Conservation (phyloP, 1,284 basidiomycete genomes). For the Omphalotus olearius region DNA sequence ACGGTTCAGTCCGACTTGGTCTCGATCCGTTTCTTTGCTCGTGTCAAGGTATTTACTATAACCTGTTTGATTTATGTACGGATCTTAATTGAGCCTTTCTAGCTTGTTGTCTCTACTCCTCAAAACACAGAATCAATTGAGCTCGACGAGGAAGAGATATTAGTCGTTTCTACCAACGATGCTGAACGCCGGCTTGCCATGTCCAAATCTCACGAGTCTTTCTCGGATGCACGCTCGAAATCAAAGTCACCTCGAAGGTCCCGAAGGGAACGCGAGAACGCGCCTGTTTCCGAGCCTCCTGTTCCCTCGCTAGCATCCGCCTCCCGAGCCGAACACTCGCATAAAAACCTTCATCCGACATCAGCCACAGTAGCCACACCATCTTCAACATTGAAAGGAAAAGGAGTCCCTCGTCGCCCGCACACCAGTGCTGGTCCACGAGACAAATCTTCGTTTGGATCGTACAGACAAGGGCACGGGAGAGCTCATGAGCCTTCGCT, state of each 20-base stretch:
- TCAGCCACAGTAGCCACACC: not conserved
- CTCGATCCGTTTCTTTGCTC: conserved; percentile 66
- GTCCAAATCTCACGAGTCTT: conserved; percentile 52
- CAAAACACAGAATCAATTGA: conserved; percentile 59
- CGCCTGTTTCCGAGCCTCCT: conserved; percentile 26
- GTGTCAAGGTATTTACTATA: conserved; percentile 51
- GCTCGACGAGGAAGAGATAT: conserved; percentile 62
- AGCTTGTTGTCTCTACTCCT: conserved; percentile 58
- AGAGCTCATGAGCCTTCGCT: not conserved
- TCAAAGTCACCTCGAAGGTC: conserved; percentile 54
- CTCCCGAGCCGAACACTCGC: conserved; percentile 7
- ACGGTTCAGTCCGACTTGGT: conserved; percentile 62
- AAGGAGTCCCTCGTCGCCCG: conserved; percentile 39
- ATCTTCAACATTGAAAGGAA: conserved; percentile 5
- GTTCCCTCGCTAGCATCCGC: conserved; percentile 24
- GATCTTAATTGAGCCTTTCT: conserved; percentile 9
- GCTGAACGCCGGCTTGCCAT: conserved; percentile 63
- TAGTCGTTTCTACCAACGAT: conserved; percentile 63
- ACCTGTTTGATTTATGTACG: conserved; percentile 10
- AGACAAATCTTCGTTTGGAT: conserved; percentile 26
- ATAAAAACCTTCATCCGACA: not conserved
- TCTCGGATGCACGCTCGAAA: conserved; percentile 43
- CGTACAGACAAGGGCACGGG: not conserved
- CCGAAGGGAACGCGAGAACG: conserved; percentile 28
- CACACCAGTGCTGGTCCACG: conserved; percentile 68